Conservation (phyloP, 2,329 filamentous ascomycete species). For the Fusarium bactridioides region DNA sequence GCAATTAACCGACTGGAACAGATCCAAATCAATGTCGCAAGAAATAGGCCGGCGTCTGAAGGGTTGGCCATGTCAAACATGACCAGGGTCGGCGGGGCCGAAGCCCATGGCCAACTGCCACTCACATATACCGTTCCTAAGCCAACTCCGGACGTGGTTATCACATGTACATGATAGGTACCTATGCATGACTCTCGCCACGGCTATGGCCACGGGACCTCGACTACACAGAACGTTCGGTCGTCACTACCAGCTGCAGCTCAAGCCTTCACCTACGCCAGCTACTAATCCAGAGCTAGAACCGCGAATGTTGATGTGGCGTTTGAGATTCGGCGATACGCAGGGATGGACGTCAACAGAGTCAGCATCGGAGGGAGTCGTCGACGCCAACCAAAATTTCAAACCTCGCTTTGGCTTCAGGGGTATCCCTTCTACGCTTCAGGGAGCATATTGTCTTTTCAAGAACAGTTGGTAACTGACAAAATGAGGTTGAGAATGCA, state of each 20-base stretch:
- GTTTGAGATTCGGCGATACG: conserved; percentile 31
- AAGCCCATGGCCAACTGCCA: conserved; percentile 43
- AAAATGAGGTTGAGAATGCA: neutral
- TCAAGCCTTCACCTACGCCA: conserved; percentile 21
- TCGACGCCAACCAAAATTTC: conserved; percentile 19
- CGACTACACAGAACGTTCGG: conserved; percentile 14
- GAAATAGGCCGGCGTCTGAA: conserved; percentile 29
- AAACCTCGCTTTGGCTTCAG: conserved; percentile 15
- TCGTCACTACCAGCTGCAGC: conserved; percentile 27
- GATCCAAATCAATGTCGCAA: conserved; percentile 18
- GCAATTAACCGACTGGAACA: conserved; percentile 16
- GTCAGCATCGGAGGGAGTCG: conserved; percentile 26
- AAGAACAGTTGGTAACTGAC: neutral
- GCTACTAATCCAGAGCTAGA: conserved; percentile 30
- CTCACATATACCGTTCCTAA: conserved; percentile 38
- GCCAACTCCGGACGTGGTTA: conserved; percentile 42
- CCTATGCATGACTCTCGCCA: conserved; percentile 41
- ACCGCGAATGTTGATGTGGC: conserved; percentile 32
- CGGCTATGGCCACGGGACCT: conserved; percentile 35
- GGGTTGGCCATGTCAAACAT: conserved; percentile 30
- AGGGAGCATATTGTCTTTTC: neutral
- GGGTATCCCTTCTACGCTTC: neutral
- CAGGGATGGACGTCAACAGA: conserved; percentile 29
- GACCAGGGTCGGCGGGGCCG: conserved; percentile 41
- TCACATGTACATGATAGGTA: conserved; percentile 40